Evolutionary conservation across 2,329 filamentous ascomycete species (phyloP).

Genomic region (Hypoxylon sp.): DNA sequence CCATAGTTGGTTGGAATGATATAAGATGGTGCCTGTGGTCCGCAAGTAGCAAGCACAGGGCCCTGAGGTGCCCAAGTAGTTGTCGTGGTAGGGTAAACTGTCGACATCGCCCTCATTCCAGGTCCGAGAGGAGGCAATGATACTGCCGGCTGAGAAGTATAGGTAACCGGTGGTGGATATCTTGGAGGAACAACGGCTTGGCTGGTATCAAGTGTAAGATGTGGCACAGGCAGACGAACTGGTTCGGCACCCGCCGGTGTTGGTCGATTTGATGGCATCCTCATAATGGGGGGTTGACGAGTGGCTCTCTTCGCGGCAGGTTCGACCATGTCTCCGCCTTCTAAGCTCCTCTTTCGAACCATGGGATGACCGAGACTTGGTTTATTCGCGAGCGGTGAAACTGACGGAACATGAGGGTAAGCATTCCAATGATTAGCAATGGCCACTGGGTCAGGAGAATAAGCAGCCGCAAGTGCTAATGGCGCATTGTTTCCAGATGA

Average conservation of each 20-base stretch:
- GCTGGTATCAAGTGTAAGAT: slow-evolving; percentile 75
- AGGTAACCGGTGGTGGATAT: slow-evolving; percentile 58
- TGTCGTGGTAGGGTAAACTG: slow-evolving; percentile 75
- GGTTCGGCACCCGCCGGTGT: slow-evolving; percentile 51
- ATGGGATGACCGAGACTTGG: slow-evolving; percentile 59
- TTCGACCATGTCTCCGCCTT: slow-evolving; percentile 65
- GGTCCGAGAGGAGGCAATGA: slow-evolving; percentile 75
- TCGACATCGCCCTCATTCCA: slow-evolving; percentile 79
- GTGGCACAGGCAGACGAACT: slow-evolving; percentile 76
- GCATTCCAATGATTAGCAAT: slow-evolving; percentile 58
- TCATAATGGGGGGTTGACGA: slow-evolving; percentile 52
- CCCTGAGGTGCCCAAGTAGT: slow-evolving; percentile 59
- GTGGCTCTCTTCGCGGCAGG: slow-evolving; percentile 69
- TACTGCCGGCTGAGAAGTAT: slow-evolving; percentile 62
- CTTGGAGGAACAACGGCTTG: slow-evolving; percentile 44
- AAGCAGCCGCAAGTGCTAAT: slow-evolving; percentile 58
- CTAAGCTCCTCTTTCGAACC: slow-evolving; percentile 66
- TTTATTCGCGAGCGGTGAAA: slow-evolving; percentile 67
- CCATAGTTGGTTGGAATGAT: slow-evolving; percentile 58
- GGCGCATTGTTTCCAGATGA: slow-evolving; percentile 54
- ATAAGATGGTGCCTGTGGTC: slow-evolving; percentile 54
- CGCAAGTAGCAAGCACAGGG: slow-evolving; percentile 52
- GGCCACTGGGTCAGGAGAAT: slow-evolving; percentile 59
- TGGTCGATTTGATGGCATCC: slow-evolving; percentile 47
- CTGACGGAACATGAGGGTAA: slow-evolving; percentile 58